Conservation (phyloP, 2,329 filamentous ascomycete genomes). For the Fonsecaea pedrosoi region DNA sequence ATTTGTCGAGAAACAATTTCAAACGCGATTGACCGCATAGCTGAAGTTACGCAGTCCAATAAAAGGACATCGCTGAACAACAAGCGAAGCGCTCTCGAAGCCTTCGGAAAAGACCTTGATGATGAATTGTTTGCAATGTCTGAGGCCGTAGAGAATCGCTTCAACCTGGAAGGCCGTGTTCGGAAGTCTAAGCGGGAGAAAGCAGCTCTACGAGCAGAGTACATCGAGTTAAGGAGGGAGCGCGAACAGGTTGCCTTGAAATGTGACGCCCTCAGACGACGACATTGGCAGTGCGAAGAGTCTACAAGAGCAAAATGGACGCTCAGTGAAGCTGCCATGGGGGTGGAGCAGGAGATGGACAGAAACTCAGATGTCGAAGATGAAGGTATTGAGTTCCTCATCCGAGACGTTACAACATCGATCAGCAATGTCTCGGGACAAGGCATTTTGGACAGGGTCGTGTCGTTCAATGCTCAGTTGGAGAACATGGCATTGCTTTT, state of each 20-base stretch:
- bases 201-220: slow-evolving; percentile 53
- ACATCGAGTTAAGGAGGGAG: slow-evolving; percentile 56
- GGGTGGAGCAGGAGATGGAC: slow-evolving; percentile 51
- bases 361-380: slow-evolving; percentile 43
- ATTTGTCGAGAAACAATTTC: slow-evolving; percentile 58
- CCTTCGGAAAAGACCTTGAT: slow-evolving; percentile 57
- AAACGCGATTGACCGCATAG: slow-evolving; percentile 53
- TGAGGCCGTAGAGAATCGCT: slow-evolving; percentile 59
- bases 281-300: slow-evolving; percentile 51
- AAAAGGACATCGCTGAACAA: slow-evolving; percentile 45
- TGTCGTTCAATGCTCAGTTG: slow-evolving; percentile 52
- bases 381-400: slow-evolving; percentile 51
- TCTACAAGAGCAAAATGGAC: slow-evolving; percentile 40
- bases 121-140: slow-evolving; percentile 59
- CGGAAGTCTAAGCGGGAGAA: slow-evolving; percentile 55
- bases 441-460: slow-evolving; percentile 51
- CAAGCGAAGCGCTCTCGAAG: slow-evolving; percentile 56
- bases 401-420: slow-evolving; percentile 50
- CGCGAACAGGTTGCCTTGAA: slow-evolving; percentile 58
- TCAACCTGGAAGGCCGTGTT: slow-evolving; percentile 53
- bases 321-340: slow-evolving; percentile 44
- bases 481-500: slow-evolving; percentile 44
- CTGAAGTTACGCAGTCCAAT: slow-evolving; percentile 44
- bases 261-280: slow-evolving; percentile 57
- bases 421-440: slow-evolving; percentile 50